Base-by-base conservation (phyloP, 192 early-diverging fungal species). In the Lobosporangium transversale region DNA sequence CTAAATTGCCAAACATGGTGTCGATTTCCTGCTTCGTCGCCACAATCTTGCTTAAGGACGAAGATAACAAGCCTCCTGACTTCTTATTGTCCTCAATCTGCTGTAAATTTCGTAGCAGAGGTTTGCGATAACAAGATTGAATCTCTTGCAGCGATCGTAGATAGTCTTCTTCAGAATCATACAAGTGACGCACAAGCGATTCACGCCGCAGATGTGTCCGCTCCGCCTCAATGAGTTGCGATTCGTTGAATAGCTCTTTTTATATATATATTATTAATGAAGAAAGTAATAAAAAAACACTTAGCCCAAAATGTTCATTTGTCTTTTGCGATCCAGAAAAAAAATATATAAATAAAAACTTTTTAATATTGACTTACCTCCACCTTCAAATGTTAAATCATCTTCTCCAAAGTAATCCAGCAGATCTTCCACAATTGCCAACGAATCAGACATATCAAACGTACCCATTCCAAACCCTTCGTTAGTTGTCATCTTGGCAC, bases 401-500 rank as follows among this genome's bases (percentile, higher is more conserved):
- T 76, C 73, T 17, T 67, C 73, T 8, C 73, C 73, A 62, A 76
- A 76, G 47, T 76, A 76, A 30, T 76, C 73, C 15, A 76, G 53
- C 15, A 76, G 17, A 43, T 76, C 73, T n/a, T 76, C 73, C 20
- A 76, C 65, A 36, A 76, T 76, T 23, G 73, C 73, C 12, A 76
- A 52, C 0, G 73, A 76, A 24, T 76, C 73, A n/a, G 73, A 67
- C 73, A 76, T 76, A 40, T 76, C 73, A 50, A 76, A 76, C 15
- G 64, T 44, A 10, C 73, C 73, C 14, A 66, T 32, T 2, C 64
- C 73, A 40, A 76, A 76, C 4, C 73, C 73, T 10, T 50, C 58
- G 48, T 54, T 67, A 4, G 73, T 67, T 0, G 73, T 76, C 73
- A 67, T 65, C 37, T 76, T 55, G 36, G 67, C 64, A 3, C 58